Evolutionary conservation across 352 stramenopile species (phyloP).

Genomic region (Pseudoperonospora humuli): DNA sequence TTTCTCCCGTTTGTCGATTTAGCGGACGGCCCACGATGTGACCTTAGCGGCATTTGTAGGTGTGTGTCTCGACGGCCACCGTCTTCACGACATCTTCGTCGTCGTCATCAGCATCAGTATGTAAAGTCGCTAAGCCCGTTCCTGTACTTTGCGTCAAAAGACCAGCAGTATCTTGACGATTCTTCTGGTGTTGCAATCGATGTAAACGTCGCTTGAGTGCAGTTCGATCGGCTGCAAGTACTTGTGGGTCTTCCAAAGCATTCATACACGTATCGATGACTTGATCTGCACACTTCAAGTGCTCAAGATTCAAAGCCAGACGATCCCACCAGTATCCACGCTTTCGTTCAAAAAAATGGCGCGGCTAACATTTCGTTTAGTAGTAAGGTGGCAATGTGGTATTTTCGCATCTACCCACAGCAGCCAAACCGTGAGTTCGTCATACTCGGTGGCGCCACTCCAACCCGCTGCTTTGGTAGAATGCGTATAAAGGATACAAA

Average conservation of each 20-base stretch:
- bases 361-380: constrained; percentile 56
- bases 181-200: constrained; percentile 33
- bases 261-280: constrained; percentile 39
- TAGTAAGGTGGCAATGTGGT: constrained; percentile 55
- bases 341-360: constrained; percentile 50
- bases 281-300: constrained; percentile 55
- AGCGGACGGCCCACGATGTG: constrained; percentile 63
- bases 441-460: no score
- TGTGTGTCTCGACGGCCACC: background rate
- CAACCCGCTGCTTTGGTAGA: no score
- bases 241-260: constrained; percentile 45
- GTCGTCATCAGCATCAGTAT: background rate
- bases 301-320: constrained; percentile 64
- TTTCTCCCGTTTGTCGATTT: constrained; percentile 67
- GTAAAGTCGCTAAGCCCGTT: constrained; percentile 9
- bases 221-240: constrained; percentile 48
- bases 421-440: no score
- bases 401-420: constrained; percentile 65
- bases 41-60: constrained; percentile 34
- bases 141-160: constrained; percentile 13
- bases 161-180: constrained; percentile 7
- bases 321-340: constrained; percentile 70
- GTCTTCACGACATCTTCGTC: constrained; percentile 11
- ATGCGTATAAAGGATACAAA: no score
- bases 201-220: constrained; percentile 38